Percentiles rank a stretch among this genome's conserved stretches.
Conservation (phyloP, 176 grass and related monocot species). For the Paspalum vaginatum region DNA sequence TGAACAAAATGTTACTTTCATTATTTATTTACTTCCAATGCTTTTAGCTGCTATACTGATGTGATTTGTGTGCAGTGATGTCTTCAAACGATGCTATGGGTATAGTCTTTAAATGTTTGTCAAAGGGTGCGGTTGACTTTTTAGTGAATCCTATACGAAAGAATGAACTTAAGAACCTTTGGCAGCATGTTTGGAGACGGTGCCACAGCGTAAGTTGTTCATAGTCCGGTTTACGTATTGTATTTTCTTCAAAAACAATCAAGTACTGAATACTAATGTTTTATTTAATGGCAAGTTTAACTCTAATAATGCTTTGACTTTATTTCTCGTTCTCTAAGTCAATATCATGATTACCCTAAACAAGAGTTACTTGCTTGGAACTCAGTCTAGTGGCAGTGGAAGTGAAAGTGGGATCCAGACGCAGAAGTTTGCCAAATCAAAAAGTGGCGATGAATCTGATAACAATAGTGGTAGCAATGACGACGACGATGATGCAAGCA, state of each 20-base stretch:
- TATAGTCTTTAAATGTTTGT: constrained; percentile 85
- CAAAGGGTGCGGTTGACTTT: constrained; percentile 96
- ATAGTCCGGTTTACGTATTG: constrained; percentile 11
- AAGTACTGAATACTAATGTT: background rate
- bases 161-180: constrained; percentile 97
- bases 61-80: constrained; percentile 86
- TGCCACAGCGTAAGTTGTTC: constrained; percentile 80
- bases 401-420: constrained; percentile 93
- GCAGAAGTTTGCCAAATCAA: constrained; percentile 63
- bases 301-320: background rate
- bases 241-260: constrained; percentile 3
- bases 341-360: constrained; percentile 21
- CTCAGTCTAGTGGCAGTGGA: constrained; percentile 87
- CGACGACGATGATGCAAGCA: constrained; percentile 49
- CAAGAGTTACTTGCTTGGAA: constrained; percentile 32
- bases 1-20: constrained; percentile 20
- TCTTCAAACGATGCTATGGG: constrained; percentile 88
- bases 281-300: constrained; percentile 21
- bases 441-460: constrained; percentile 51
- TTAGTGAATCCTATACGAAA: constrained; percentile 90
- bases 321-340: constrained; percentile 10
- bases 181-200: constrained; percentile 93
- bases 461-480: constrained; percentile 63
- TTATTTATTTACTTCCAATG: constrained; percentile 43
- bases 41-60: constrained; percentile 60